Evolutionary conservation across 805 yeast genomes (phyloP).

Genomic region (Nakazawaea wickerhamii): DNA sequence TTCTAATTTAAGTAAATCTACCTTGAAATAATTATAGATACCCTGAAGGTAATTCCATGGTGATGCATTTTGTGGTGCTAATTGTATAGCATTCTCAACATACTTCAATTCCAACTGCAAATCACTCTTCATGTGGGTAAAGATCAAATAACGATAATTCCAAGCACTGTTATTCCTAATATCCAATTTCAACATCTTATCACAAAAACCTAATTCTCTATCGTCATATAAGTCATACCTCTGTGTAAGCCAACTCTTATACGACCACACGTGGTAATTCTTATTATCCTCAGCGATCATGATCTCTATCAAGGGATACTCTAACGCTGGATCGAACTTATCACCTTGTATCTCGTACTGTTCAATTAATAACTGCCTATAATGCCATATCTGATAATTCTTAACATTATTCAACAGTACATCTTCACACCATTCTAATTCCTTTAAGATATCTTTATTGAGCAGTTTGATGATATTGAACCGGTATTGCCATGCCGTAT

Average conservation of each 20-base stretch:
- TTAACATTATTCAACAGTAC: constrained; percentile 75
- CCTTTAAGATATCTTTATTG: constrained; percentile 35
- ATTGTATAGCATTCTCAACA: constrained; percentile 40
- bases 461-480: constrained; percentile 43
- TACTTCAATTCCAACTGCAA: constrained; percentile 48
- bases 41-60: constrained; percentile 83
- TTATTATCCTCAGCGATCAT: constrained; percentile 79
- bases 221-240: constrained; percentile 43
- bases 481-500: constrained; percentile 81
- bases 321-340: constrained; percentile 43
- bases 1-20: constrained; percentile 34
- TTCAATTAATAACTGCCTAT: constrained; percentile 63
- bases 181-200: constrained; percentile 48
- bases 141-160: constrained; percentile 73
- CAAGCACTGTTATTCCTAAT: constrained; percentile 90
- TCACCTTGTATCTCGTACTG: constrained; percentile 16
- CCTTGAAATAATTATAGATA: constrained; percentile 28
- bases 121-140: constrained; percentile 22
- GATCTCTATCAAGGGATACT: constrained; percentile 55
- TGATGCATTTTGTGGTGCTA: constrained; percentile 77
- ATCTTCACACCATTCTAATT: constrained; percentile 75
- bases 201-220: constrained; percentile 49
- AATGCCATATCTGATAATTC: constrained; percentile 97
- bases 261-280: constrained; percentile 96
- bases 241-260: constrained; percentile 75